These are phyloP conservation scores for Pseudoneurospora amorphoporcata DNA, from an alignment of 495 filamentous ascomycete genomes.

Conservation along the genomic window DNA sequence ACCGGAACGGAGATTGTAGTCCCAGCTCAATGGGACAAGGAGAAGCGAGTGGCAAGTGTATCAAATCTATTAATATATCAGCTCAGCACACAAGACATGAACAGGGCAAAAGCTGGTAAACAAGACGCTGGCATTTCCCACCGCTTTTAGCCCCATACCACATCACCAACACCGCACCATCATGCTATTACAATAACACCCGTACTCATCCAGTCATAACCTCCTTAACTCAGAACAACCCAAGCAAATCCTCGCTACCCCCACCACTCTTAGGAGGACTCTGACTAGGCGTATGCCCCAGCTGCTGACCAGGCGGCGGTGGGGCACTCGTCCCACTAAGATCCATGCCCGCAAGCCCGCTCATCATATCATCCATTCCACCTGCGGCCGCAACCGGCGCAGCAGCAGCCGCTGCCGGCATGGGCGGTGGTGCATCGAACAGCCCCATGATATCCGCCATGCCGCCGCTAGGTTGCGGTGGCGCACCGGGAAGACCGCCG, in stretches of 20 bases:
- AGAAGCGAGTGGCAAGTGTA: background rate
- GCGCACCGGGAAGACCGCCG: constrained; percentile 14
- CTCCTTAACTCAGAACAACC: constrained; percentile 55
- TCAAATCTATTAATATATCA: background rate
- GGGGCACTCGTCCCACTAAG: constrained; percentile 53
- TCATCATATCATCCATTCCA: constrained; percentile 56
- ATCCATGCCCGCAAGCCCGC: constrained; percentile 74
- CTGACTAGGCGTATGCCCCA: constrained; percentile 20
- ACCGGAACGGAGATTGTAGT: background rate
- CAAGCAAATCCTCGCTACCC: constrained; percentile 81
- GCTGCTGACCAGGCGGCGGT: constrained; percentile 41
- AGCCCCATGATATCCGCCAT: constrained; percentile 89
- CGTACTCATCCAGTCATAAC: background rate
- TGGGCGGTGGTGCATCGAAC: constrained; percentile 44
- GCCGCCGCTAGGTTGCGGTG: constrained; percentile 40
- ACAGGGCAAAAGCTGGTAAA: background rate
- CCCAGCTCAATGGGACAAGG: background rate
- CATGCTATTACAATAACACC: background rate
- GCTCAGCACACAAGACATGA: background rate
- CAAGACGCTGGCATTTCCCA: background rate
- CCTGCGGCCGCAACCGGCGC: constrained; percentile 1
- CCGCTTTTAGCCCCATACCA: background rate
- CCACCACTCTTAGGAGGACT: constrained; percentile 39
- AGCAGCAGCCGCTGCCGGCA: constrained; percentile 13
- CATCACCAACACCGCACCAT: background rate